These are phyloP conservation scores for Pneumocystis canis DNA, from an alignment of 1,139 yeast genomes.

Conservation along the genomic window DNA sequence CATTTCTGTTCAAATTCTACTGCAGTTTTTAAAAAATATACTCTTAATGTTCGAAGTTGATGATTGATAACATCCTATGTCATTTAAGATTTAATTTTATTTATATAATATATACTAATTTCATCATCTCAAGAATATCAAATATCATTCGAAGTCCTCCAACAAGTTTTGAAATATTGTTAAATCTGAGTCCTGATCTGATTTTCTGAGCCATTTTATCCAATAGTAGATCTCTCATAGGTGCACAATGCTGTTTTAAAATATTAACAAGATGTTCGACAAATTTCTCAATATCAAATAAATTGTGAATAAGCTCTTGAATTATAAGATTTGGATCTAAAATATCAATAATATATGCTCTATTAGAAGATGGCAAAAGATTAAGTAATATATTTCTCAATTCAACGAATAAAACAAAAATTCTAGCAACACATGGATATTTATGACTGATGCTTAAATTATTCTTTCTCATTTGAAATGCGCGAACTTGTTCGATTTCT, in stretches of 20 bases:
- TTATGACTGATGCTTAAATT: conserved; percentile 24
- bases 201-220: conserved; percentile 46
- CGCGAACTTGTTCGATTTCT: conserved; percentile 16
- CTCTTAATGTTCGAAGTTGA: conserved; percentile 73
- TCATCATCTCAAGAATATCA: conserved; percentile 88
- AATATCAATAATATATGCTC: conserved; percentile 51
- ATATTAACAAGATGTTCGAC: conserved; percentile 58
- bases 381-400: conserved; percentile 62
- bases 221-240: conserved; percentile 87
- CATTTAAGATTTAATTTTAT: not conserved
- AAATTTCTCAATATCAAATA: conserved; percentile 53
- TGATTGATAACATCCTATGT: conserved; percentile 71
- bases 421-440: conserved; percentile 29
- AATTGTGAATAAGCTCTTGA: conserved; percentile 58
- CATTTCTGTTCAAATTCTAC: conserved; percentile 86
- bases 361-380: conserved; percentile 65
- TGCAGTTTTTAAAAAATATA: conserved; percentile 73
- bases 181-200: conserved; percentile 49
- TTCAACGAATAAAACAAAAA: conserved; percentile 42
- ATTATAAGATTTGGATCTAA: conserved; percentile 64
- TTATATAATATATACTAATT: conserved; percentile 28
- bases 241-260: conserved; percentile 79
- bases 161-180: conserved; percentile 43
- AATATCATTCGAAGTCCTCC: conserved; percentile 69
- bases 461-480: conserved; percentile 18